Evolutionary conservation across 345 rosid species (phyloP).

Genomic region (Excoecaria cochinchinensis): DNA sequence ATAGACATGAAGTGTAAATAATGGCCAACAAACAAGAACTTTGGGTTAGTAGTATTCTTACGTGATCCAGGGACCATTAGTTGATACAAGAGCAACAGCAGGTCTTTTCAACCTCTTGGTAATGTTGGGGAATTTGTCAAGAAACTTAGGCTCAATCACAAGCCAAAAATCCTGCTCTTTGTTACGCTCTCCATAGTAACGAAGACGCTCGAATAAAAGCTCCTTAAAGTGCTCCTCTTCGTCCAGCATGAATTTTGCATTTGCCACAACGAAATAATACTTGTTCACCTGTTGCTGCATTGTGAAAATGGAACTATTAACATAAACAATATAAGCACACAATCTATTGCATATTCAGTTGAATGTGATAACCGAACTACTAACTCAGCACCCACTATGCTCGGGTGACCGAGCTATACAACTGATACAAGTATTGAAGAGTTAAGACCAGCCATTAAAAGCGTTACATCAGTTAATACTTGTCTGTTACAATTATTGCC

Average conservation of each 20-base stretch:
- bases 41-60: slow-evolving; percentile 31
- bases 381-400: no score
- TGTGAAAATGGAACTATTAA: not conserved
- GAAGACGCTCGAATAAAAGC: slow-evolving; percentile 73
- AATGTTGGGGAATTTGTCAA: slow-evolving; percentile 75
- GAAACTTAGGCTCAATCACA: slow-evolving; percentile 86
- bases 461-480: no score
- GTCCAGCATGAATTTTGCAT: slow-evolving; percentile 94
- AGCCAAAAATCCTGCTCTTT: slow-evolving; percentile 86
- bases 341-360: no score
- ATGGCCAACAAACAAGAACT: not conserved
- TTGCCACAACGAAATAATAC: slow-evolving; percentile 78
- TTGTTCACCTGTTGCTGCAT: slow-evolving; percentile 42
- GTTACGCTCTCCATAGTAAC: slow-evolving; percentile 61
- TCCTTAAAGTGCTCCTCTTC: slow-evolving; percentile 97
- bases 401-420: no score
- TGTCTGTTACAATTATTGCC: no score
- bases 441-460: no score
- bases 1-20: not conserved
- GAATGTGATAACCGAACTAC: no score
- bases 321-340: not conserved
- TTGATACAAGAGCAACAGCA: slow-evolving; percentile 94
- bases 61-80: slow-evolving; percentile 95
- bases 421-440: no score
- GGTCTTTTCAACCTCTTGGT: slow-evolving; percentile 81